Conservation (phyloP, 2,329 filamentous ascomycete species). For the Phaeomoniella chlamydospora region DNA sequence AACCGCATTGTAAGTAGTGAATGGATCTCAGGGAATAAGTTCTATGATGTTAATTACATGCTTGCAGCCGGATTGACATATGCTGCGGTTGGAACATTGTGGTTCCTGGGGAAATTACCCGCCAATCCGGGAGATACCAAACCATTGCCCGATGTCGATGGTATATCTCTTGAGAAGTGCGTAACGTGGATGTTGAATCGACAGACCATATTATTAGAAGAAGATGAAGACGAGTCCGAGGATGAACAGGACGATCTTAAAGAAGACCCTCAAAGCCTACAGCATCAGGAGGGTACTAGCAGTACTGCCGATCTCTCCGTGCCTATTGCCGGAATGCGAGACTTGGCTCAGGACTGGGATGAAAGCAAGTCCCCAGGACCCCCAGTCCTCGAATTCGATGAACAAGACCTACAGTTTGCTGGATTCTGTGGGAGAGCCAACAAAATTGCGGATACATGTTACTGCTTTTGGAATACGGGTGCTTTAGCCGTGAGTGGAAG, state of each 20-base stretch:
- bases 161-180: conserved; percentile 24
- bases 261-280: conserved; percentile 6
- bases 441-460: conserved; percentile 89
- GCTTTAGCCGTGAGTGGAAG: conserved; percentile 33
- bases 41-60: conserved; percentile 3
- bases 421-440: conserved; percentile 86
- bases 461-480: conserved; percentile 79
- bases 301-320: not conserved
- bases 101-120: conserved; percentile 53
- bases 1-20: conserved; percentile 56
- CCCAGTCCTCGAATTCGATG: not conserved
- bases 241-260: conserved; percentile 17
- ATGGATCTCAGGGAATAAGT: conserved; percentile 3
- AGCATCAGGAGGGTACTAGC: not conserved
- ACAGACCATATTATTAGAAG: conserved; percentile 45
- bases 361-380: not conserved
- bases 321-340: not conserved
- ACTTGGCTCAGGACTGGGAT: not conserved
- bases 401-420: conserved; percentile 20
- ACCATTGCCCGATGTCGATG: conserved; percentile 20
- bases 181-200: conserved; percentile 47
- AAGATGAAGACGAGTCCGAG: conserved; percentile 29
- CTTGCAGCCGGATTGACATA: conserved; percentile 70
- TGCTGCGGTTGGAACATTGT: conserved; percentile 67
- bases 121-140: conserved; percentile 10